These are phyloP conservation scores for Spirogloea muscicola DNA, from an alignment of 139 green algal species.

Conservation along the genomic window DNA sequence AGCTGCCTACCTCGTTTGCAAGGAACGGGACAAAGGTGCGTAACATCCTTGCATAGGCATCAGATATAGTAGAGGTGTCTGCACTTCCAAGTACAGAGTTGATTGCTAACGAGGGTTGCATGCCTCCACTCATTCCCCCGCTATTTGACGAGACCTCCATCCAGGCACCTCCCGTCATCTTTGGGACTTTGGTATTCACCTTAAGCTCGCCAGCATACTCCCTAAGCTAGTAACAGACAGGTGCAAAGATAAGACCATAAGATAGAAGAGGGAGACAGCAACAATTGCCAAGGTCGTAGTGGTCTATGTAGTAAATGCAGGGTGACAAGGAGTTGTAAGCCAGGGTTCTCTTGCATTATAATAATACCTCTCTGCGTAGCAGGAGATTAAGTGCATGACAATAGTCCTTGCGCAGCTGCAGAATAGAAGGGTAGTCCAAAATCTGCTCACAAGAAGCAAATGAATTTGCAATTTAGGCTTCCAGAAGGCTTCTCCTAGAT, in stretches of 20 bases:
- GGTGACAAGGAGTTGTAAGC: too few species aligned
- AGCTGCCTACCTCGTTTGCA: constrained; percentile 2
- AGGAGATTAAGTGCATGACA: constrained; percentile 4
- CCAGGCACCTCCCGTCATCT: too few species aligned
- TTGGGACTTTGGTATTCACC: not conserved
- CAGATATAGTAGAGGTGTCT: constrained; percentile 7
- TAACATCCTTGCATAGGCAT: constrained; percentile 24
- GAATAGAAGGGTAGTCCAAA: constrained; percentile 9
- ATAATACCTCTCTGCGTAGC: constrained; percentile 20
- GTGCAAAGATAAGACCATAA: not conserved
- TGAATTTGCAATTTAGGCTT: too few species aligned
- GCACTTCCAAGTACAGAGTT: not conserved
- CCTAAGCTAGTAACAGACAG: not conserved
- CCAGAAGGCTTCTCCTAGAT: too few species aligned
- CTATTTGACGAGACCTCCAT: too few species aligned
- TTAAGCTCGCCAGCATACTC: constrained; percentile 22
- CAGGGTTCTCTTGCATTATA: not conserved
- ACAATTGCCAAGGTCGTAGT: too few species aligned
- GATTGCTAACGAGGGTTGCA: not conserved
- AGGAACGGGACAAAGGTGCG: constrained; percentile 18
- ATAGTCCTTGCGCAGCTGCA: constrained; percentile 7
- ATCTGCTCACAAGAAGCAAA: too few species aligned
- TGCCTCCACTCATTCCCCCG: too few species aligned
- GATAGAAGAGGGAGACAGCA: too few species aligned
- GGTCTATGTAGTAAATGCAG: too few species aligned